Percentiles rank a stretch among this genome's conserved stretches.
Conservation (phyloP, 495 filamentous ascomycete species). For the Coniosporium apollinis region DNA sequence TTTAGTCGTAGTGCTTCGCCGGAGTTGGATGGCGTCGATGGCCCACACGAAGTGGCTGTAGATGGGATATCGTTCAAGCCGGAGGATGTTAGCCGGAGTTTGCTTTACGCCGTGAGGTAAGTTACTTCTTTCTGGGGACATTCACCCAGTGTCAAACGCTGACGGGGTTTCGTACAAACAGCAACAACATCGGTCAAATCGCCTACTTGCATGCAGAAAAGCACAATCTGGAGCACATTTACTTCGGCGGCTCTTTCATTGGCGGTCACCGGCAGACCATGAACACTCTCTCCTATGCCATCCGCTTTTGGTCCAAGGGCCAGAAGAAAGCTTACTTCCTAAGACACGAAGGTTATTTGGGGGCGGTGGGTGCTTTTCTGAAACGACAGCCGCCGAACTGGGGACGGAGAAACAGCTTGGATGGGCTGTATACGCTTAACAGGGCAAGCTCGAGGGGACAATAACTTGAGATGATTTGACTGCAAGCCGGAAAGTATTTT, state of each 20-base stretch:
- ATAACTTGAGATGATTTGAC: too few species aligned
- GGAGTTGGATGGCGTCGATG: constrained; percentile 4
- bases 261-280: constrained; percentile 93
- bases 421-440: too few species aligned
- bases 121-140: too few species aligned
- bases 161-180: too few species aligned
- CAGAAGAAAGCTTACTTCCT: constrained; percentile 90
- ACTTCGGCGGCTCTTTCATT: constrained; percentile 95
- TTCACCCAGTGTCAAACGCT: too few species aligned
- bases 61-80: constrained; percentile 32
- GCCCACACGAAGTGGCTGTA: constrained; percentile 1
- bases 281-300: constrained; percentile 89
- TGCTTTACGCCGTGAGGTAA: constrained; percentile 69
- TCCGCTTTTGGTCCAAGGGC: constrained; percentile 92
- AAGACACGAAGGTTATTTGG: constrained; percentile 89
- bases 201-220: constrained; percentile 90
- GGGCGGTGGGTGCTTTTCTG: constrained; percentile 89
- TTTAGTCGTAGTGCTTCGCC: constrained; percentile 4
- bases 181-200: constrained; percentile 98
- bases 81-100: constrained; percentile 51
- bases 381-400: constrained; percentile 82
- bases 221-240: constrained; percentile 77
- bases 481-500: too few species aligned
- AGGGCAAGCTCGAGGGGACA: too few species aligned
- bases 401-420: constrained; percentile 66